Conservation (phyloP, 768 basidiomycete genomes). For the Boletus sp. region DNA sequence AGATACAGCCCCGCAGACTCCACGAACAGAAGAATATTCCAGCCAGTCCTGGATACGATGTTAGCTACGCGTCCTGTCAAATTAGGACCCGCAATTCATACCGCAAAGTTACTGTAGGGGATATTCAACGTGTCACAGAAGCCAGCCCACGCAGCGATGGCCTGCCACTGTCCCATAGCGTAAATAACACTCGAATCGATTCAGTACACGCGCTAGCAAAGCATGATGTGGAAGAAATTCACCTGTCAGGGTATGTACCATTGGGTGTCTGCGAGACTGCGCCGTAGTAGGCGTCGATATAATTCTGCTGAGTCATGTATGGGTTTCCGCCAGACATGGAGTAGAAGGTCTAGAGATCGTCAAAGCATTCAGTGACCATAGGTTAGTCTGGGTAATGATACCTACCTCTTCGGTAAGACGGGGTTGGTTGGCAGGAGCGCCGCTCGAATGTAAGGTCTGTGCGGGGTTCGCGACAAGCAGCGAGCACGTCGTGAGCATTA, state of each 20-base stretch:
- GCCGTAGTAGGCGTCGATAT: slow-evolving; percentile 22
- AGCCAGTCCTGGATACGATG: slow-evolving; percentile 21
- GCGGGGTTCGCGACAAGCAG: slow-evolving; percentile 1
- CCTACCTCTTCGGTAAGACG: slow-evolving; percentile 17
- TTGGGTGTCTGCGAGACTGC: slow-evolving; percentile 18
- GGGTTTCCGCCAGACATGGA: slow-evolving; percentile 20
- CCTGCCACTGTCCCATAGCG: slow-evolving; percentile 12
- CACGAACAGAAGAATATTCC: slow-evolving; percentile 19
- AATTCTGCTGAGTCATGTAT: slow-evolving; percentile 23
- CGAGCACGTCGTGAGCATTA: slow-evolving; percentile 20
- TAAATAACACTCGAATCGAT: slow-evolving; percentile 3
- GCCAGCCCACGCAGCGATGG: slow-evolving; percentile 23
- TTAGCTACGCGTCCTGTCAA: not conserved
- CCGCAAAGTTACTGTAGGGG: slow-evolving; percentile 21
- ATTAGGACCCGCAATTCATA: not conserved
- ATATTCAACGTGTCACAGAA: slow-evolving; percentile 22
- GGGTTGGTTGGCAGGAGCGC: slow-evolving; percentile 18
- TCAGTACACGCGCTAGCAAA: not conserved
- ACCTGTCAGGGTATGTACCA: slow-evolving; percentile 20
- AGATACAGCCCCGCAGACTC: slow-evolving; percentile 15
- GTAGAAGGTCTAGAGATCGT: slow-evolving; percentile 11
- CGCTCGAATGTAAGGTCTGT: not conserved
- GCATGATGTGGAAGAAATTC: not conserved
- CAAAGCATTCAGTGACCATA: not conserved
- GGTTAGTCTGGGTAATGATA: not conserved